Base-by-base conservation (phyloP, 1,139 yeast species). In the Magnusiomyces paraingens region DNA sequence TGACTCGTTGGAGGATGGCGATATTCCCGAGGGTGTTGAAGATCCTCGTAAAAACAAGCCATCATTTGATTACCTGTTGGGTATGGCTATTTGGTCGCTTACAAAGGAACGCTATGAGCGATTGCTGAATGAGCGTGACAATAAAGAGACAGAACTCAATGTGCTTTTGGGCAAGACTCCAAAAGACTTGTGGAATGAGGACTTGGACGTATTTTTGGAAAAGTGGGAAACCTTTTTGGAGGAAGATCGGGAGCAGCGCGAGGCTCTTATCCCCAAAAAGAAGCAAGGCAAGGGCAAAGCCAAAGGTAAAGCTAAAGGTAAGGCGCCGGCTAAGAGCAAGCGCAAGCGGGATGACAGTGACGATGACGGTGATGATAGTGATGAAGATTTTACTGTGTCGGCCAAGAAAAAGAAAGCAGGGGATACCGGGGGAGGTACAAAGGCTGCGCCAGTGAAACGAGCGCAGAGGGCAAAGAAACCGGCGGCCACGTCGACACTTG, bases 31-130 rank as follows among this genome's bases (percentile, higher is more conserved):
- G 32, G 70, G 64, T 46, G 61, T 63, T 20, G 73, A 67, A 26
- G 71, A 66, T 12, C 69, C 70, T 21, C 72, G 69, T 22, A 73
- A 69, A n/a, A 70, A 65, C 26, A 70, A 65, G 17, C 75, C 68
- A 2, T 71, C 64, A n/a, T 71, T 63, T 50, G 73, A 71, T 49
- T 71, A 71, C 76, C 77, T 64, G 76, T 86, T 56, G 75, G 87
- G 57, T 81, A 87, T 94, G 96, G 81, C 91, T 41, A 83, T 94
- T 62, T 90, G 97, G 95, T 84, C 96, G 35, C 80, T 93, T 66
- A 91, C 99, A 0, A 78, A 78, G 58, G 99, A 94, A 71, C 79
- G 95, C 62, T 93, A 90, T 66, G 93, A 89, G 63, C 83, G 80
- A 62, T 74, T 93, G 58, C 73, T 90, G 62, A 76, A 77, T 52